Evolutionary conservation across 306 rosid species (phyloP), one percentile per base, ranked within the genome.

Genomic region (Vigna reflexopilosa): DNA sequence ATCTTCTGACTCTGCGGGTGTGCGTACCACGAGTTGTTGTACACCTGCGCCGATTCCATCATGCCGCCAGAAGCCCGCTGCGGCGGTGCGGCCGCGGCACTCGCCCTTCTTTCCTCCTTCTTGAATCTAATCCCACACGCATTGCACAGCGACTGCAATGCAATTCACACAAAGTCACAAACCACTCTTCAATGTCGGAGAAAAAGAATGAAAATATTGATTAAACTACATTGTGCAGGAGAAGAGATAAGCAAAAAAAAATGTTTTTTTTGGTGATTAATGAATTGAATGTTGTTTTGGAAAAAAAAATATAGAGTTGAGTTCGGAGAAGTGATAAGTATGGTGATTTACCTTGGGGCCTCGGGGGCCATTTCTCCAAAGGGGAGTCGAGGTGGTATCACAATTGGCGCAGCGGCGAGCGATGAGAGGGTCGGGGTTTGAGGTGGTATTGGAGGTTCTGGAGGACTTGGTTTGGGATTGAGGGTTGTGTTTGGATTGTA

Each of bases 321-420:
- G 50, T 11, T 45, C 1, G 3, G 50, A 45, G 50, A 4, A 14
- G 13, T 45, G 15, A 22, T 51, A 32, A 2, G n/a, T 22, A 22
- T 59, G 32, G 67, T 6, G 10, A 42, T 47, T 75, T 58, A 95
- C 99, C 98, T 96, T 96, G 0, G 99, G 99, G 81, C 99, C 99
- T 59, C 96, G 82, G 1, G 99, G 99, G 36, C 99, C 99, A 59
- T 96, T 96, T 67, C 99, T 86, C 99, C 99, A 96, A 1, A 96
- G 98, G 1, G 99, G 99, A 4, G 99, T 96, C 4, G 99, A 96
- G 72, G 98, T 96, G 79, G 99, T 93, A 87, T 93, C 97, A n/a
- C 99, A 96, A 85, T 93, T 96, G 5, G 99, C 99, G 38, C 99
- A 96, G 15, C 98, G 97, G 51, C 98, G 99, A 62, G 97, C 98